Percentiles rank a stretch among this genome's conserved stretches.
Conservation (phyloP, 1,284 basidiomycete genomes). For the Leccinum fallax region DNA sequence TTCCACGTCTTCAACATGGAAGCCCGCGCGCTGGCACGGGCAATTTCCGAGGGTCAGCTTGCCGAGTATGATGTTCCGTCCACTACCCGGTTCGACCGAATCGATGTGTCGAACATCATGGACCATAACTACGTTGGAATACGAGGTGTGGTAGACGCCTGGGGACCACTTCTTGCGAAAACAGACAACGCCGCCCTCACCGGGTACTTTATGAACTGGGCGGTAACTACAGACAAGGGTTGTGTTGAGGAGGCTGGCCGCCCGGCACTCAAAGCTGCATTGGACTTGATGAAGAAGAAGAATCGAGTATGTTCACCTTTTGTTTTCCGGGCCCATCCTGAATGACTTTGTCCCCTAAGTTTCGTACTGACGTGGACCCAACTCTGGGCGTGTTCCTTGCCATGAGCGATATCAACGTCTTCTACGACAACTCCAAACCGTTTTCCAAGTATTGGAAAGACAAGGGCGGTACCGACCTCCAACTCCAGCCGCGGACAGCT, state of each 20-base stretch:
- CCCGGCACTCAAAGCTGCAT: neutral
- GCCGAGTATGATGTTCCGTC: neutral
- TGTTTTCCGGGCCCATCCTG: neutral
- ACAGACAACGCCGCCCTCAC: constrained; percentile 35
- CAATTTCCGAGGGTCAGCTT: constrained; percentile 1
- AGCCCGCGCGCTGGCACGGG: neutral
- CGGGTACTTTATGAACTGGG: constrained; percentile 53
- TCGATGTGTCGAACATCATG: constrained; percentile 48
- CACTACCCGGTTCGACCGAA: constrained; percentile 41
- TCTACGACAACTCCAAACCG: constrained; percentile 31
- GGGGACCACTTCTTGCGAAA: constrained; percentile 40
- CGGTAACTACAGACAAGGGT: constrained; percentile 19
- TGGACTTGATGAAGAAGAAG: constrained; percentile 16
- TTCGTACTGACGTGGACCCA: constrained; percentile 13
- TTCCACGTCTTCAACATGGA: constrained; percentile 30
- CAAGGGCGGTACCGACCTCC: constrained; percentile 15
- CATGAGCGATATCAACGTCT: constrained; percentile 15
- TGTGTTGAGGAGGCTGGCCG: constrained; percentile 9
- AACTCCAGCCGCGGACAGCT: constrained; percentile 22
- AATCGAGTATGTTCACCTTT: constrained; percentile 18
- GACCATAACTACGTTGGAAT: constrained; percentile 45
- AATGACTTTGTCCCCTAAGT: constrained; percentile 10
- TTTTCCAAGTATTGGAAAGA: constrained; percentile 31
- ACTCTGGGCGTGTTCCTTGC: constrained; percentile 5
- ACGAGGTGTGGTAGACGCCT: constrained; percentile 32